phyloP scores from a whole-genome alignment of 345 rosid species.

The Brassica carinata region DNA sequence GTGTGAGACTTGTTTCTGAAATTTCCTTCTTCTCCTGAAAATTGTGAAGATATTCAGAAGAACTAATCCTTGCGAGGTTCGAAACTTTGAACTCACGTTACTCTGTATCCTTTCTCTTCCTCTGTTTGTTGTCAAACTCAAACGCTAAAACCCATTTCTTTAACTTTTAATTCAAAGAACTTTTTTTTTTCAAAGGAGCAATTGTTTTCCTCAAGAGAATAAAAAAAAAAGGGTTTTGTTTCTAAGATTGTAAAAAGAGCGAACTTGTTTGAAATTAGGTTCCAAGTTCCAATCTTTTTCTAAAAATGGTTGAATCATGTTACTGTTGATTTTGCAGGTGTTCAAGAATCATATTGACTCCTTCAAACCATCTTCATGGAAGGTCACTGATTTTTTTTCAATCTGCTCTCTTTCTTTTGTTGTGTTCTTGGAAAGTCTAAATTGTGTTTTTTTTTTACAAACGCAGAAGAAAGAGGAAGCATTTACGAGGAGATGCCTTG shows the following conservation, averaged over 20 bases:
- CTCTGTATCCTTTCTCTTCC: background rate
- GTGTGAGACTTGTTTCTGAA: background rate
- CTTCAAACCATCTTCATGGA: conserved; percentile 21
- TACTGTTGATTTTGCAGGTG: conserved; percentile 30
- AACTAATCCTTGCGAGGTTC: background rate
- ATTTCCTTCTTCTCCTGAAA: background rate
- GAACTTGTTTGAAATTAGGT: conserved; percentile 5
- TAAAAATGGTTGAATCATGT: conserved; percentile 1
- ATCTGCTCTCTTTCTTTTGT: background rate
- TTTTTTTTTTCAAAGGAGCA: background rate
- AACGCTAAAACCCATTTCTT: conserved; percentile 16
- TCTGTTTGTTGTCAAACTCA: conserved; percentile 8
- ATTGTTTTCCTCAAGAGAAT: background rate
- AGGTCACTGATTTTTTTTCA: conserved; percentile 26
- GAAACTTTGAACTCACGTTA: background rate
- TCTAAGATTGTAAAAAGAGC: background rate
- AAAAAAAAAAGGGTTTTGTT: background rate
- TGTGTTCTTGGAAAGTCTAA: background rate
- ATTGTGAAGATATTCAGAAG: background rate
- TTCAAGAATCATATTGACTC: conserved; percentile 1
- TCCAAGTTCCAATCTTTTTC: too few species aligned
- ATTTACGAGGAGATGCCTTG: conserved; percentile 54
- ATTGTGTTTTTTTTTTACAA: background rate
- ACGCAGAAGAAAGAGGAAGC: conserved; percentile 39
- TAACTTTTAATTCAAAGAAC: background rate